Evolutionary conservation across 345 rosid species (phyloP), one percentile per base, ranked within the genome.

Genomic region (Salix purpurea): DNA sequence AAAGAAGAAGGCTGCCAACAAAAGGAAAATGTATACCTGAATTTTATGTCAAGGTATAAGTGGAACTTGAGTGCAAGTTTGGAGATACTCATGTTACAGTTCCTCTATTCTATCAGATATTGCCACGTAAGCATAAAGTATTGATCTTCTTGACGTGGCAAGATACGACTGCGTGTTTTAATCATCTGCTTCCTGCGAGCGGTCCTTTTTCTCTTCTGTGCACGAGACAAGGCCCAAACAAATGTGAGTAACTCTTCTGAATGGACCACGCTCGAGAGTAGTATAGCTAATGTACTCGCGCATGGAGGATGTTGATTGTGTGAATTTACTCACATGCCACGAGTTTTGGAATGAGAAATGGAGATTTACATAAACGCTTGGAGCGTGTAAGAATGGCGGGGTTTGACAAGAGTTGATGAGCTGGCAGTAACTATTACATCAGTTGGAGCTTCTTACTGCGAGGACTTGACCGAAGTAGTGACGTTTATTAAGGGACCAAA

Each of bases 1-100:
- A 18, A 28, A 2, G 1, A 28, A 28, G 1, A 28, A 28, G 30
- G n/a, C n/a, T n/a, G n/a, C n/a, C n/a, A n/a, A n/a, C n/a, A 40
- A 66, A 24, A 1, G 4, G 8, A 37, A 67, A 30, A 34, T 7
- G 34, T 9, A 40, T n/a, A 52, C 14, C 52, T 52, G 78, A 67
- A 32, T 3, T 61, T 34, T 32, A 21, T 66, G 39, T 65, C 32
- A 32, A 40, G 5, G 36, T 2, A 26, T 2, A 9, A 19, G 16
- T n/a, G 34, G n/a, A 46, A 70, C 61, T 62, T 70, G 36, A n/a
- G 61, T 37, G 58, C 8, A 71, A 64, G 75, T 24, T n/a, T 52
- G 71, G 67, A 48, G 40, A 66, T 7, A 23, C 6, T 42, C 15
- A 30, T 10, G n/a, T 19, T 32, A 50, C 16, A 21, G 14, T 11